phyloP scores from a whole-genome alignment of 2,329 filamentous ascomycete species.

The Raffaelea ambrosiae region DNA sequence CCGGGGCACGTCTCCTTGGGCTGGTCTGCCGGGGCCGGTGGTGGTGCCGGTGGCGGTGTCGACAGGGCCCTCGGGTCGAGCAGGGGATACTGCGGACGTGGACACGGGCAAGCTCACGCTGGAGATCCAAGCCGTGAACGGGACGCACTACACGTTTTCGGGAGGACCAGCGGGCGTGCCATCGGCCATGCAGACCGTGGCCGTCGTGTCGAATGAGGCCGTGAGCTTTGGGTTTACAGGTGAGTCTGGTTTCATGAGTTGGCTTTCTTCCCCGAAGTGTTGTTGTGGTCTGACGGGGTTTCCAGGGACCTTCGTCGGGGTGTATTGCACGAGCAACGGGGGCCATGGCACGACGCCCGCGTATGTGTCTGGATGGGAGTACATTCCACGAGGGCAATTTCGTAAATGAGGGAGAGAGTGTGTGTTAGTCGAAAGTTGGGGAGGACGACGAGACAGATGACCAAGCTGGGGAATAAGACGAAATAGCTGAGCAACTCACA shows the following conservation, averaged over 20 bases:
- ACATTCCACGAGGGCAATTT: conserved; percentile 28
- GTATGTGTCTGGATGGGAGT: conserved; percentile 40
- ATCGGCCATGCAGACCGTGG: conserved; percentile 22
- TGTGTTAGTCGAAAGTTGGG: neutral
- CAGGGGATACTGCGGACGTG: too few relatives aligned
- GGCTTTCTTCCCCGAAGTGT: too few relatives aligned
- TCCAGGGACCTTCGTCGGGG: conserved; percentile 32
- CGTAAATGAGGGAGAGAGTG: conserved; percentile 18
- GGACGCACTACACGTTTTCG: conserved; percentile 34
- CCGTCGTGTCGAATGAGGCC: conserved; percentile 24
- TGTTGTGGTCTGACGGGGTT: too few relatives aligned
- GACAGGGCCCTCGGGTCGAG: too few relatives aligned
- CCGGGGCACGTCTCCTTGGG: conserved; percentile 2
- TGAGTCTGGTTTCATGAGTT: too few relatives aligned
- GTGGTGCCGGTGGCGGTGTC: too few relatives aligned
- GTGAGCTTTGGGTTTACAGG: conserved; percentile 36
- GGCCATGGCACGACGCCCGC: conserved; percentile 31
- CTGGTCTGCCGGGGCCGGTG: too few relatives aligned
- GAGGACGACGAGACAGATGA: neutral
- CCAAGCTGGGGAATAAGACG: neutral
- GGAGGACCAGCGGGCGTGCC: conserved; percentile 23
- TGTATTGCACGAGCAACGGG: conserved; percentile 45
- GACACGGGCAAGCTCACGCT: conserved; percentile 20
- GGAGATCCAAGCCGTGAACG: conserved; percentile 33
- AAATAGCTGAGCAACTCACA: neutral